Base-by-base conservation (phyloP, 495 filamentous ascomycete species). In the Lineolata rhizophorae region DNA sequence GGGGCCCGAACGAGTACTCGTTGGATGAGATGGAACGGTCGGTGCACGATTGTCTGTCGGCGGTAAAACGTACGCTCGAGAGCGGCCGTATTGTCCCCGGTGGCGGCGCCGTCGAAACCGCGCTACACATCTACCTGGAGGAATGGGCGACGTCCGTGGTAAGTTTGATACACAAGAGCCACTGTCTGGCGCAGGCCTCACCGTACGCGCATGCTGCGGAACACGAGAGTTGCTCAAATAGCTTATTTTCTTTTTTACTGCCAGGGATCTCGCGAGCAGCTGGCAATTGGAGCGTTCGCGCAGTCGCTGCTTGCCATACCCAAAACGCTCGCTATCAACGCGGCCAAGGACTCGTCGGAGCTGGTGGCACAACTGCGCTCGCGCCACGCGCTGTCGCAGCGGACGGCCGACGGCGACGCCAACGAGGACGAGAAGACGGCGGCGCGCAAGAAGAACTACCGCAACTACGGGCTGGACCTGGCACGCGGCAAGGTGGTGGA, bases 1-100 rank as follows among this genome's bases (percentile, higher is more conserved):
- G 87, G 17, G 87, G 87, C 29, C 56, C 85, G 42, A 99, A 99
- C 56, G 87, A 99, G 56, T 95, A 76, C 64, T 76, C 76, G 38
- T 71, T 99, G 29, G 87, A 99, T 49, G 87, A 99, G 61, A 99
- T 99, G 87, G 87, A 99, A 62, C 73, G 87, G 37, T 95, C 87
- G 3, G 69, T 97, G 22, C 87, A 97, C 56, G 87, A 97, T 56
- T 90, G 85, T 29, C 65, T 97, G 12, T 93, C 80, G 38, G 90
- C 85, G 34, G 78, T 97, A 36, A 97, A 97, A 71, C 70, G 87
- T 27, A 94, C 90, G 14, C 62, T 99, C 24, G 87, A 99, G 61
- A 91, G 80, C 52, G 87, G 87, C 32, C 83, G 77, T 55, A 84
- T 99, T 36, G 87, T 99, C 20, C 87, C 87, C 20, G 87, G 87